Evolutionary conservation across 495 filamentous ascomycete genomes (phyloP).

Genomic region (Pseudevernia furfuracea): DNA sequence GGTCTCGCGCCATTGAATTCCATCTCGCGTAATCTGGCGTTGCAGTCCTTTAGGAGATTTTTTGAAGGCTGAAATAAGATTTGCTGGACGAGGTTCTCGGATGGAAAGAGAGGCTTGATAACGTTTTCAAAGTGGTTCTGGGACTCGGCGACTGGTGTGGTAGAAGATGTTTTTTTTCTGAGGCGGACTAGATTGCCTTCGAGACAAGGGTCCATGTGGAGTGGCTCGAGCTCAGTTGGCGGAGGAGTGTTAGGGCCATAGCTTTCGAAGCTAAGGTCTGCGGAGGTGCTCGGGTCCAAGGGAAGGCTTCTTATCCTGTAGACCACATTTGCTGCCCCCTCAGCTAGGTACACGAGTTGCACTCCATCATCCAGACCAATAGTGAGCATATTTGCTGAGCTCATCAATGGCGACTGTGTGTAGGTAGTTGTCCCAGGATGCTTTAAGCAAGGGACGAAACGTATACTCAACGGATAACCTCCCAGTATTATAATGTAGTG

Average conservation of each 20-base stretch:
- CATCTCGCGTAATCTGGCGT: conserved; percentile 40
- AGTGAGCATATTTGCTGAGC: background rate
- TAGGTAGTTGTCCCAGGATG: background rate
- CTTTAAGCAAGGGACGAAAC: background rate
- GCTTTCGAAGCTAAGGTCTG: conserved; percentile 14
- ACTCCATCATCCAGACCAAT: conserved; percentile 13
- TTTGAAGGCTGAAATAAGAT: conserved; percentile 46
- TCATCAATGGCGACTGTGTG: background rate
- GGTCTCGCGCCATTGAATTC: conserved; percentile 34
- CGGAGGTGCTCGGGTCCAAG: conserved; percentile 7
- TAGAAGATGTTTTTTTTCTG: conserved; percentile 52
- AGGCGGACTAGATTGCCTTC: conserved; percentile 55
- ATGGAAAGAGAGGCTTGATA: conserved; percentile 51
- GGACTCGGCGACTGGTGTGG: conserved; percentile 48
- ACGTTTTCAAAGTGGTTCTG: conserved; percentile 49
- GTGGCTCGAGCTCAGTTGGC: conserved; percentile 26
- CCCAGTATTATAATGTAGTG: background rate
- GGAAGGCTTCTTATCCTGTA: conserved; percentile 47
- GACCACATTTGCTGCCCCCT: conserved; percentile 67
- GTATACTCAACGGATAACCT: background rate
- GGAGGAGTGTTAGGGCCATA: conserved; percentile 27
- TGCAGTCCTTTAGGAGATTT: conserved; percentile 42
- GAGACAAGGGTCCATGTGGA: conserved; percentile 19
- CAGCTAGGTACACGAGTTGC: conserved; percentile 47
- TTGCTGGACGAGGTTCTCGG: conserved; percentile 53